Evolutionary conservation across 768 basidiomycete genomes (phyloP), one percentile per base, ranked within the genome.

Genomic region (Udeniomyces megalosporus): DNA sequence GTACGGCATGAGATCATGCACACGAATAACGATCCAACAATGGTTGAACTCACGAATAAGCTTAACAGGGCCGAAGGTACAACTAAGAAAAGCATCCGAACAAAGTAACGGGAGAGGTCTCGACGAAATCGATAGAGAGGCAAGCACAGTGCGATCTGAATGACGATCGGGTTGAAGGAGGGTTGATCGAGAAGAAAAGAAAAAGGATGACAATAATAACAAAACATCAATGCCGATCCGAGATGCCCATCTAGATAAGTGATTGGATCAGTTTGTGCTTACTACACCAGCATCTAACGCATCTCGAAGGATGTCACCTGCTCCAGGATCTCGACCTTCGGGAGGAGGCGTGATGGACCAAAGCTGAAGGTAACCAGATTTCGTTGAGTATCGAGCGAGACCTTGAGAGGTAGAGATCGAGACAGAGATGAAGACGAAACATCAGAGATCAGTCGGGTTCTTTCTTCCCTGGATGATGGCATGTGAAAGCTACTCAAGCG

Each of bases 41-140:
- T n/a, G n/a, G n/a, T n/a, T n/a, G 49, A 50, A 10, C 5, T 2
- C n/a, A 34, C 32, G 51, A 35, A 35, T n/a, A 53, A 53, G 28
- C 28, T 28, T 1, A 31, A 11, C 11, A 51, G 24, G 50, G 22
- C 28, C 14, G 31, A 52, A 31, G 28, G 31, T 14, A 61, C 6
- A 45, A 61, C 51, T 38, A 61, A 42, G 15, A 50, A 45, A n/a
- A 61, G 24, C 42, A 61, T 52, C 26, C 60, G 60, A 44, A 53
- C 53, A 44, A 61, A 61, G n/a, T 54, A 61, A 15, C 51, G 35
- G 20, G 11, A 17, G 14, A 61, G 35, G 22, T 61, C 60, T 8
- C 14, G 10, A 11, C 60, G 60, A 29, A 44, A 53, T 28, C 60
- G 60, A 24, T 61, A 61, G 15, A 61, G 51, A n/a, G 60, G 60